Evolutionary conservation across 1,284 basidiomycete species (phyloP).

Genomic region (Ustilago hordei): DNA sequence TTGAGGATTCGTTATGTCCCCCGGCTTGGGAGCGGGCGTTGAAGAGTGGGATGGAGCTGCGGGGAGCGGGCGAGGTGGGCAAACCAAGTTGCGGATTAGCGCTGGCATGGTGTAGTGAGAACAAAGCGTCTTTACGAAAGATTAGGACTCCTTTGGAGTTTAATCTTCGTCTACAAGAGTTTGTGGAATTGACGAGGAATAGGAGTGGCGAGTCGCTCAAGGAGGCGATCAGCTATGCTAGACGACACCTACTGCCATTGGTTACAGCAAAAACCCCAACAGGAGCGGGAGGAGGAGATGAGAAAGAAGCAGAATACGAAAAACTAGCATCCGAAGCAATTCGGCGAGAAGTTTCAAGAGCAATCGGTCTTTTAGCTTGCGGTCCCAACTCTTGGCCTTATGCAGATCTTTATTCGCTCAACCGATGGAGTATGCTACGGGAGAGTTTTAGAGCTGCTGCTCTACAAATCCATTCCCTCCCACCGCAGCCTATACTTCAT

Average conservation of each 20-base stretch:
- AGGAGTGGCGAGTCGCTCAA: constrained; percentile 69
- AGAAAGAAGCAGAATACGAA: constrained; percentile 44
- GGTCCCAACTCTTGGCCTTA: constrained; percentile 41
- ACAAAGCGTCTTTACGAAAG: constrained; percentile 90
- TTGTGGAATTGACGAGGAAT: constrained; percentile 80
- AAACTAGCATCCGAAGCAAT: constrained; percentile 31
- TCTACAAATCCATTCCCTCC: constrained; percentile 56
- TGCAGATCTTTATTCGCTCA: constrained; percentile 54
- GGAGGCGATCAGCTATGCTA: constrained; percentile 86
- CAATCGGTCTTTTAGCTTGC: constrained; percentile 63
- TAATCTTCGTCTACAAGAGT: constrained; percentile 93
- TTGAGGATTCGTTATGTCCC: constrained; percentile 80
- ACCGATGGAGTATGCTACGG: constrained; percentile 47
- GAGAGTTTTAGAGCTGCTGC: constrained; percentile 52
- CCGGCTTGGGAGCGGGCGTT: neutral
- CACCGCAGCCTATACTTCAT: constrained; percentile 58
- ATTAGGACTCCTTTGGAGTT: constrained; percentile 88
- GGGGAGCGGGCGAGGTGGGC: neutral
- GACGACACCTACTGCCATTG: constrained; percentile 80
- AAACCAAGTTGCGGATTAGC: constrained; percentile 85
- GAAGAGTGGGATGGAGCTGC: constrained; percentile 8
- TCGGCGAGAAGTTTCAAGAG: constrained; percentile 31
- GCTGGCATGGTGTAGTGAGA: constrained; percentile 94
- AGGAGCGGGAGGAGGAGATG: neutral
- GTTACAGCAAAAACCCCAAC: constrained; percentile 73